These are phyloP conservation scores for Rosellinia necatrix DNA, from an alignment of 2,329 filamentous ascomycete species.

Conservation along the genomic window DNA sequence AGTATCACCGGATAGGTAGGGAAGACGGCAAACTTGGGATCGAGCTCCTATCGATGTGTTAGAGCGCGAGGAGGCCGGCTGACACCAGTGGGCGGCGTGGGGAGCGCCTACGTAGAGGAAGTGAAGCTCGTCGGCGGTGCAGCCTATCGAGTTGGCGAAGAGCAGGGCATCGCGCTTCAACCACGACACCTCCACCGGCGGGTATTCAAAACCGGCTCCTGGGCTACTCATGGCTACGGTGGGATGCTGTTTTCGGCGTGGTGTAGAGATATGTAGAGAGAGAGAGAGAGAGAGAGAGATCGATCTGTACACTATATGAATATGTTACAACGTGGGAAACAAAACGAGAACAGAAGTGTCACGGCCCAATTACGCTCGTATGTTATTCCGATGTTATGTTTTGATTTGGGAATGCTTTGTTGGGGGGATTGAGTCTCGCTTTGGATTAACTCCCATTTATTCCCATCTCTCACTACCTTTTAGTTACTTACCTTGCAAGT, in stretches of 20 bases:
- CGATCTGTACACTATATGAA: no score
- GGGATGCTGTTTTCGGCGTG: background rate
- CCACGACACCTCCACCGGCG: conserved; percentile 77
- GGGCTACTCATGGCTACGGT: conserved; percentile 54
- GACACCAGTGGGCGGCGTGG: background rate
- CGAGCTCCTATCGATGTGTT: conserved; percentile 67
- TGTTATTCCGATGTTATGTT: no score
- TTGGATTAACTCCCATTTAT: background rate
- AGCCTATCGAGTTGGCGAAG: conserved; percentile 88
- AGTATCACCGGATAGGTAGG: conserved; percentile 86
- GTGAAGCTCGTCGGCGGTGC: conserved; percentile 84
- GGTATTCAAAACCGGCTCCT: conserved; percentile 79
- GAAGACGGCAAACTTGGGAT: conserved; percentile 85
- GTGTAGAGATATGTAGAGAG: background rate
- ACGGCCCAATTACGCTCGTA: no score
- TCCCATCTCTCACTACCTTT: no score
- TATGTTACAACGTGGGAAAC: no score
- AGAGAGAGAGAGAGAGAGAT: background rate
- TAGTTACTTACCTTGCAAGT: background rate
- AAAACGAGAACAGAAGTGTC: no score
- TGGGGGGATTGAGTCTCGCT: background rate
- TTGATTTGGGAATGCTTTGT: no score
- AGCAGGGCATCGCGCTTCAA: conserved; percentile 85
- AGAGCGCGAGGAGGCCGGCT: background rate
- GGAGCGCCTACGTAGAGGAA: conserved; percentile 73